Evolutionary conservation across 371 early-diverging fungal species (phyloP).

Genomic region (Rhizopus delemar): DNA sequence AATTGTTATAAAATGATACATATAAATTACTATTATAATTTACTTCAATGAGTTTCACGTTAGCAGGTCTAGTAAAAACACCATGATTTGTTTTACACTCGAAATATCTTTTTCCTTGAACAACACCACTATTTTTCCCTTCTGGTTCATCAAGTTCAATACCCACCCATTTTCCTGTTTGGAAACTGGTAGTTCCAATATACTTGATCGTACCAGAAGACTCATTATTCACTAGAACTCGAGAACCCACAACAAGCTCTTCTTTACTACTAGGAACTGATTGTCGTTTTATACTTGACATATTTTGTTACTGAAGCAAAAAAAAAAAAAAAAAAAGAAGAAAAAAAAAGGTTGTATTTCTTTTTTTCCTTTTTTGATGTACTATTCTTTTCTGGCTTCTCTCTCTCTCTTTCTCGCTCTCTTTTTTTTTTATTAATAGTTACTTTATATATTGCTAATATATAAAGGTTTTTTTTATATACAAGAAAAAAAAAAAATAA

Average conservation of each 20-base stretch:
- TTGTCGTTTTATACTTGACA: conserved; percentile 13
- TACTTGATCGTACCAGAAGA: conserved; percentile 55
- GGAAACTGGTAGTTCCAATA: conserved; percentile 65
- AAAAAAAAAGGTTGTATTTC: not conserved
- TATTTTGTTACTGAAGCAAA: not conserved
- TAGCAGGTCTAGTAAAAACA: conserved; percentile 72
- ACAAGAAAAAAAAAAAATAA: not conserved
- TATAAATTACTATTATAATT: not conserved
- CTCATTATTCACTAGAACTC: conserved; percentile 64
- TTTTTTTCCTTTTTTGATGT: not conserved
- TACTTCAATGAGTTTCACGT: conserved; percentile 36
- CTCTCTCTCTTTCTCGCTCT: not conserved
- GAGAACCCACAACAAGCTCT: conserved; percentile 48
- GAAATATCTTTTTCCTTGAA: conserved; percentile 76
- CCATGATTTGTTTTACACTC: conserved; percentile 67
- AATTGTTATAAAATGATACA: not conserved
- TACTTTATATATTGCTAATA: not conserved
- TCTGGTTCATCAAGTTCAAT: conserved; percentile 62
- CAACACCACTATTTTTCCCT: conserved; percentile 77
- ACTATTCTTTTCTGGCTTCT: not conserved
- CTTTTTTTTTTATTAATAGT: not conserved
- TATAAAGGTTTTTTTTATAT: not conserved
- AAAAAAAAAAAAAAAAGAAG: not conserved
- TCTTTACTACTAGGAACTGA: conserved; percentile 17
- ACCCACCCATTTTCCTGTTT: conserved; percentile 76